These are phyloP conservation scores for Chaetomiaceae sp. DNA, from an alignment of 2,329 filamentous ascomycete species.

Conservation along the genomic window DNA sequence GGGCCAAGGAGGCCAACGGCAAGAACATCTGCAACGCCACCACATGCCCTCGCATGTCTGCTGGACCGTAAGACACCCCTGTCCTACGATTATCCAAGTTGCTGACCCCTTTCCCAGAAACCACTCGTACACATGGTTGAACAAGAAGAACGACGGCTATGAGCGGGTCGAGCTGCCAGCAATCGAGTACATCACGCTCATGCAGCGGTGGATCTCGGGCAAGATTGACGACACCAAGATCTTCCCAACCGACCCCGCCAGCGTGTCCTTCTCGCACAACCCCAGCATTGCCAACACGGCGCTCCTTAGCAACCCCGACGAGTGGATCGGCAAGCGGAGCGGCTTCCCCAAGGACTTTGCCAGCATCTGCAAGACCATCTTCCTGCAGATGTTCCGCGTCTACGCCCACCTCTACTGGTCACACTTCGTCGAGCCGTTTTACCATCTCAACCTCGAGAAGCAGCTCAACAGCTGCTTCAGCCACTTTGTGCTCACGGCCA, in stretches of 20 bases:
- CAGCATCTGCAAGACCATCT: constrained; percentile 73
- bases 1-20: constrained; percentile 67
- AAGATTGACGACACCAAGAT: constrained; percentile 74
- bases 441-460: constrained; percentile 63
- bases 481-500: constrained; percentile 64
- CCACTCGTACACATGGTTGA: constrained; percentile 81
- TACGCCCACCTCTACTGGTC: constrained; percentile 88
- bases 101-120: constrained; percentile 43
- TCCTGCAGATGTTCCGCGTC: constrained; percentile 86
- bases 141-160: constrained; percentile 53
- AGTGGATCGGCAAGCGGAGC: constrained; percentile 75
- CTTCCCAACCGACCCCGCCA: constrained; percentile 70
- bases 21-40: constrained; percentile 70
- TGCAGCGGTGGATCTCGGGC: constrained; percentile 81
- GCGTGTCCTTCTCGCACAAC: constrained; percentile 50
- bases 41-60: constrained; percentile 79
- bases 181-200: constrained; percentile 75
- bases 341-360: constrained; percentile 77
- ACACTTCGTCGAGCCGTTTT: constrained; percentile 70
- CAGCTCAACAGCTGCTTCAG: constrained; percentile 70
- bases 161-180: constrained; percentile 76
- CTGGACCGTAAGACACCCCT: constrained; percentile 60
- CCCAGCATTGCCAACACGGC: constrained; percentile 47
- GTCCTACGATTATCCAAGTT: background rate
- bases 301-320: constrained; percentile 44